These are phyloP conservation scores for Alternaria longipes DNA, from an alignment of 2,329 filamentous ascomycete genomes.

Conservation along the genomic window DNA sequence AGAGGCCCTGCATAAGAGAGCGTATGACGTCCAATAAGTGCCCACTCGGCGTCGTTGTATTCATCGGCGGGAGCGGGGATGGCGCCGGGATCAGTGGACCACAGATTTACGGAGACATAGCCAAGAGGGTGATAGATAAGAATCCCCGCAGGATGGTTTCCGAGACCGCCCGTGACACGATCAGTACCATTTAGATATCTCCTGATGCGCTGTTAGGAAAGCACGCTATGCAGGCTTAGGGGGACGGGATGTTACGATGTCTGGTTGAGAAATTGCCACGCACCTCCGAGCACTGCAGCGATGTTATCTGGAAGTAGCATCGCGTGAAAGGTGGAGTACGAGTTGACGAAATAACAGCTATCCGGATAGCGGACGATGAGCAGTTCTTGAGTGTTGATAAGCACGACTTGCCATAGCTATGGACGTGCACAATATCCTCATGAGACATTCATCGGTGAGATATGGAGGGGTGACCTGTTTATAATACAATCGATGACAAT, in stretches of 20 bases:
- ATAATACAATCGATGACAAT: neutral
- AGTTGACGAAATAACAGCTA: neutral
- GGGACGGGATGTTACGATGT: constrained; percentile 3
- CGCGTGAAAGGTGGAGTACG: neutral
- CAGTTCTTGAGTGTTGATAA: neutral
- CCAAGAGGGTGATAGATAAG: neutral
- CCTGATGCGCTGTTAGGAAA: neutral
- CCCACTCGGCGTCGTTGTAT: constrained; percentile 18
- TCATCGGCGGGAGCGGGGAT: constrained; percentile 5
- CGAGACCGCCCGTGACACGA: neutral
- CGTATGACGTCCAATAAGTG: constrained; percentile 16
- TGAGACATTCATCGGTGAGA: neutral
- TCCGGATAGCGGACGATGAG: too few relatives aligned
- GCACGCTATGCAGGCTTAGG: too few relatives aligned
- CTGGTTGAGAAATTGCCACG: constrained; percentile 18
- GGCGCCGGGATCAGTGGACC: neutral
- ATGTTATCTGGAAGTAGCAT: constrained; percentile 23
- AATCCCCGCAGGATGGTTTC: neutral
- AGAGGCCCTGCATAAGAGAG: constrained; percentile 23
- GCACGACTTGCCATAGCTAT: neutral
- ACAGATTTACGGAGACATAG: neutral
- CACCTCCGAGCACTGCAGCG: constrained; percentile 14
- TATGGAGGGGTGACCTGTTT: neutral
- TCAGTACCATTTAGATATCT: neutral
- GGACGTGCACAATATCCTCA: neutral